These are phyloP conservation scores for Cicer yamashitae DNA, from an alignment of 306 rosid genomes.

Conservation along the genomic window DNA sequence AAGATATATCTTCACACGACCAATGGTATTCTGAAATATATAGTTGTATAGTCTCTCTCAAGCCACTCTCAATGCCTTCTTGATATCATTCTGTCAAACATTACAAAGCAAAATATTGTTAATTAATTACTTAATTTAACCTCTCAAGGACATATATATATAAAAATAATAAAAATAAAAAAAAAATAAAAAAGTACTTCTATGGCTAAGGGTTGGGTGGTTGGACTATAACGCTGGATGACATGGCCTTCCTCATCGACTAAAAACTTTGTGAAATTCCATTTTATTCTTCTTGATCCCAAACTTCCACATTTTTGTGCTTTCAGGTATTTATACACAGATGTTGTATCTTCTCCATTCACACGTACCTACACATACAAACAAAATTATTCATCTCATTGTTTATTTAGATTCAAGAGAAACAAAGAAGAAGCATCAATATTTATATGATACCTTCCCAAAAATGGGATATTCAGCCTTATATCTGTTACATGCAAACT, in stretches of 20 bases:
- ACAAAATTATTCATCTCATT: background rate
- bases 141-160: background rate
- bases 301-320: constrained; percentile 64
- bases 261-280: constrained; percentile 97
- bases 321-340: constrained; percentile 78
- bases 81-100: constrained; percentile 68
- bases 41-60: constrained; percentile 37
- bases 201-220: constrained; percentile 67
- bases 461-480: constrained; percentile 90
- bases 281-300: constrained; percentile 78
- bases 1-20: constrained; percentile 31
- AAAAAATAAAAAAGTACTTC: constrained; percentile 56
- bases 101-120: background rate
- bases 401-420: background rate
- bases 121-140: background rate
- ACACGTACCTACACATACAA: constrained; percentile 62
- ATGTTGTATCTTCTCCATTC: constrained; percentile 72
- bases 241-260: constrained; percentile 72
- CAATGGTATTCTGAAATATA: background rate
- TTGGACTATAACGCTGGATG: constrained; percentile 69
- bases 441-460: constrained; percentile 65
- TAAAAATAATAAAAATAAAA: background rate
- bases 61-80: constrained; percentile 74
- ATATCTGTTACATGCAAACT: constrained; percentile 82
- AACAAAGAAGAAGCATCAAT: background rate